A percentile compares a stretch with the other conserved stretches of the same genome.
Evolutionary conservation across 805 yeast species (phyloP).

Genomic region (Starmerella powellii): DNA sequence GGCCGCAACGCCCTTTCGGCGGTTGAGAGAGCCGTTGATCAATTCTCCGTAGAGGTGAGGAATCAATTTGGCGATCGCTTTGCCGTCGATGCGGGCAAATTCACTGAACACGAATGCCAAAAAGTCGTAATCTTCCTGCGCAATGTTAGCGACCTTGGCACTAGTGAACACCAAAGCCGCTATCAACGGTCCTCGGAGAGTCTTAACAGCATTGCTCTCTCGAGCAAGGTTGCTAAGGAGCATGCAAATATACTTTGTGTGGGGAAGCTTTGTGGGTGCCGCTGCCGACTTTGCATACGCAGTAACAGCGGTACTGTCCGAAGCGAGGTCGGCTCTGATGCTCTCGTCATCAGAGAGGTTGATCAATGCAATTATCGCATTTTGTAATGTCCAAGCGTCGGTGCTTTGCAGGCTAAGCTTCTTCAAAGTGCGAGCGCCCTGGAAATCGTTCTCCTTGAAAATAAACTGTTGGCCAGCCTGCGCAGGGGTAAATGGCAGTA

Average conservation of each 20-base stretch:
- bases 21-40: constrained; percentile 57
- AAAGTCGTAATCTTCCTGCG: constrained; percentile 67
- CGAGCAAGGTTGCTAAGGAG: constrained; percentile 78
- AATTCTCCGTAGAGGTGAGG: constrained; percentile 76
- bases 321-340: constrained; percentile 53
- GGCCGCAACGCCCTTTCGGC: constrained; percentile 88
- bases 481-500: constrained; percentile 47
- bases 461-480: constrained; percentile 58
- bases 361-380: constrained; percentile 65
- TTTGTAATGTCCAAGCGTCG: constrained; percentile 36
- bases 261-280: constrained; percentile 28
- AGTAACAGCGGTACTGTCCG: constrained; percentile 44
- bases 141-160: constrained; percentile 32
- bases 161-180: constrained; percentile 55
- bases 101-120: constrained; percentile 83
- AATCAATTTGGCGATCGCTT: constrained; percentile 43
- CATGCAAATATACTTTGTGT: constrained; percentile 40
- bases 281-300: constrained; percentile 50
- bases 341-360: constrained; percentile 64
- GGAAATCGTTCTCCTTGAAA: constrained; percentile 57
- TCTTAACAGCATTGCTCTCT: constrained; percentile 45
- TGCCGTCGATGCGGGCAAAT: constrained; percentile 49
- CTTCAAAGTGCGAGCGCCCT: constrained; percentile 63
- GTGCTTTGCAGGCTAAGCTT: constrained; percentile 6
- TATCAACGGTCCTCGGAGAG: constrained; percentile 49